A percentile compares a stretch with the other conserved stretches of the same genome.
These are phyloP conservation scores for Cryphonectria parasitica DNA, from an alignment of 2,329 filamentous ascomycete genomes.

Conservation along the genomic window DNA sequence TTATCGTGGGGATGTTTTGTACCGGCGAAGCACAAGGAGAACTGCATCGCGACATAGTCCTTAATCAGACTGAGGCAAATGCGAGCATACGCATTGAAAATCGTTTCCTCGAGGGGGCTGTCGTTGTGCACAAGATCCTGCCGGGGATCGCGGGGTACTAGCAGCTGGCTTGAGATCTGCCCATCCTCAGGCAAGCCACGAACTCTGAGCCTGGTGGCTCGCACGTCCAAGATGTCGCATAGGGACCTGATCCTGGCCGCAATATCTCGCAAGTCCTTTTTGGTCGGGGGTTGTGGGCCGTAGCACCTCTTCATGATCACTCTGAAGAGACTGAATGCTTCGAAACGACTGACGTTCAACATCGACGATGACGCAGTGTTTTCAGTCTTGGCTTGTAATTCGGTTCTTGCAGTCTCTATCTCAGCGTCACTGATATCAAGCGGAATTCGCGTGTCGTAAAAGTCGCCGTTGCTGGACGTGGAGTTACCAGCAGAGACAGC, in stretches of 20 bases:
- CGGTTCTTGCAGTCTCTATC: neutral
- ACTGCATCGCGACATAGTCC: neutral
- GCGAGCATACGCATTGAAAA: constrained; percentile 4
- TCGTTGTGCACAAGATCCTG: neutral
- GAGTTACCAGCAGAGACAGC: neutral
- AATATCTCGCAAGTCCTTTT: neutral
- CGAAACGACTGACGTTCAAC: neutral
- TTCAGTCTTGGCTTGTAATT: neutral
- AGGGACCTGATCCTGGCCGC: neutral
- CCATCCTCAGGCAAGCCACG: constrained; percentile 2
- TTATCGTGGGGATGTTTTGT: neutral
- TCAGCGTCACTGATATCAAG: neutral
- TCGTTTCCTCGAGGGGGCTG: neutral
- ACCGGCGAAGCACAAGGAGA: neutral
- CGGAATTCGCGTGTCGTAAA: neutral
- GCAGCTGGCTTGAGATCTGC: constrained; percentile 1
- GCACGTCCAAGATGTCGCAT: neutral
- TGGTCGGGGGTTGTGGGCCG: neutral
- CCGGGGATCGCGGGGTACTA: neutral
- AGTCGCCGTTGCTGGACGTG: neutral
- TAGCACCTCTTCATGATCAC: neutral
- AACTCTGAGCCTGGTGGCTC: neutral
- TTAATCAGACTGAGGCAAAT: neutral
- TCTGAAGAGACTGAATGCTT: neutral
- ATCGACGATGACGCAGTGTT: neutral